Base-by-base conservation (phyloP, 768 basidiomycete species). In the Tulasnella sp. region DNA sequence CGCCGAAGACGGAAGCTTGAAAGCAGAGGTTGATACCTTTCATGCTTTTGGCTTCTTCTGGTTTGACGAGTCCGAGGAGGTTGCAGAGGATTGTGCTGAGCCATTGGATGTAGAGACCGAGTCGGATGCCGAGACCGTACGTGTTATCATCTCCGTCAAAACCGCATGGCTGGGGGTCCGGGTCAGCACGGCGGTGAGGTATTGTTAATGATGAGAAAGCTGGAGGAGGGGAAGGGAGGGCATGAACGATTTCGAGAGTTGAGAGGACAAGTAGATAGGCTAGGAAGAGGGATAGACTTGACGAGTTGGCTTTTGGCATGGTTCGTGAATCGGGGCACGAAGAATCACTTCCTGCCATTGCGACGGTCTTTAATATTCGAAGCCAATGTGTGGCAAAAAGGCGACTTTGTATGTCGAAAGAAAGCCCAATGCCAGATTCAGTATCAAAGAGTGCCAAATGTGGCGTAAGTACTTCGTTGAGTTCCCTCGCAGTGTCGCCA, bases 71-170 rank as follows among this genome's bases (percentile, higher is more conserved):
- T 6, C 64, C 64, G 41, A 75, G 42, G 48, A 75, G 12, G 48
- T 75, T 75, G 48, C 48, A 41, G 41, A 40, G 28, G 5, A 75
- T 28, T 28, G 42, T 44, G 48, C 42, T 44, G 24, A 75, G 41
- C 74, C 74, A 75, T 75, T 42, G 74, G 48, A 75, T 2, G 74
- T 75, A 75, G 22, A 75, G 41, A 3, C 74, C 74, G 31, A 75
- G 41, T n/a, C 74, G 74, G 48, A 75, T 75, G 40, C 74, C 74
- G 42, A 75, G 48, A 14, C 74, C 74, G 48, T 75, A 75, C 5
- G 40, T 44, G 28, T 75, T 75, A 16, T 75, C 74, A 31, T 75
- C 74, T 18, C 74, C 74, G 31, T 42, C 40, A 16, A 75, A 75
- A 50, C 74, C 74, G 48, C 74, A 75, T 8, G 37, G 28, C n/a